phyloP scores from a whole-genome alignment of 2,329 filamentous ascomycete species.

The Aspergillus sp. region DNA sequence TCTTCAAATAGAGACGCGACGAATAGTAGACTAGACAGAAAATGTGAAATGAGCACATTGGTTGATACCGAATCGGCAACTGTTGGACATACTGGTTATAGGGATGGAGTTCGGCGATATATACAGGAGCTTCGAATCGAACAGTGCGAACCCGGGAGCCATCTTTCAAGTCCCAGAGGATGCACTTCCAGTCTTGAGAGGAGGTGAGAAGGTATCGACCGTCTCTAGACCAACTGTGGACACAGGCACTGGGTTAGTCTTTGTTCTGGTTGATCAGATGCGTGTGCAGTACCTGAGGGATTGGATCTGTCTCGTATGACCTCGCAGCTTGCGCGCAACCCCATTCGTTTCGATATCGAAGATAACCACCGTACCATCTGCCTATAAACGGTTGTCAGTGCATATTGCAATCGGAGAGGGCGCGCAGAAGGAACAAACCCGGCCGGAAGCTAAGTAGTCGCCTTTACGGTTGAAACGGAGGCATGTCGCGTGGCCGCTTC shows the following conservation, averaged over 20 bases:
- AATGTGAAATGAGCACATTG: background rate
- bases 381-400: constrained; percentile 31
- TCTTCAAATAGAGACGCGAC: constrained; percentile 93
- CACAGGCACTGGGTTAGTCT: constrained; percentile 3
- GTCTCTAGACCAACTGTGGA: constrained; percentile 76
- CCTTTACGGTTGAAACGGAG: constrained; percentile 89
- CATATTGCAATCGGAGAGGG: background rate
- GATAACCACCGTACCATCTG: constrained; percentile 88
- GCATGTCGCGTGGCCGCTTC: constrained; percentile 62
- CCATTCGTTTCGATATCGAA: constrained; percentile 98
- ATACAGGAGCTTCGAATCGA: constrained; percentile 88
- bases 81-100: constrained; percentile 68
- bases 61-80: background rate
- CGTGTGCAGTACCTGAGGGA: constrained; percentile 61
- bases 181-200: constrained; percentile 94
- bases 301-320: constrained; percentile 90
- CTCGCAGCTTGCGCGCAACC: constrained; percentile 87
- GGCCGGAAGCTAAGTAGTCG: constrained; percentile 90
- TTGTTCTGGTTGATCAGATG: background rate
- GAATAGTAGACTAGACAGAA: constrained; percentile 64
- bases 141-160: constrained; percentile 74
- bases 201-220: constrained; percentile 88
- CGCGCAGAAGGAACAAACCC: constrained; percentile 52
- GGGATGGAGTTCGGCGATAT: constrained; percentile 93
- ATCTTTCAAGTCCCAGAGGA: constrained; percentile 86